These are phyloP conservation scores for Candida maris DNA, from an alignment of 805 yeast genomes.

Conservation along the genomic window DNA sequence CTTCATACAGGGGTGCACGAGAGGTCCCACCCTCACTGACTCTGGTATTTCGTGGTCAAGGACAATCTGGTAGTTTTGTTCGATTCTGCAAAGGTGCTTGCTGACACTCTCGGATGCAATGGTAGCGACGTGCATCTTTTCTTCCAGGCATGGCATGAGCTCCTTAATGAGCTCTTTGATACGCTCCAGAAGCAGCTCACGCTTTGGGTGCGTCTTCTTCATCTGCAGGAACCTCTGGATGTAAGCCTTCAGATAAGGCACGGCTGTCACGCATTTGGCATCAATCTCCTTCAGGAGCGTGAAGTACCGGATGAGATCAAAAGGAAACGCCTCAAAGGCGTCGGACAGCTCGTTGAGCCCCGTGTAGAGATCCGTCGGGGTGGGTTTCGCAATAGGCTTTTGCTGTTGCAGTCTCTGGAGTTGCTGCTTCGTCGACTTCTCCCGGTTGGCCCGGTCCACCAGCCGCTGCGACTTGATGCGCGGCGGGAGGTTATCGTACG, in stretches of 20 bases:
- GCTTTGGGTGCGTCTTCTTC: conserved; percentile 35
- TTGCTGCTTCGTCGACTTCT: conserved; percentile 10
- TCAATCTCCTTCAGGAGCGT: conserved; percentile 90
- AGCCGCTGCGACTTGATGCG: conserved; percentile 28
- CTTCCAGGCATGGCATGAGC: conserved; percentile 88
- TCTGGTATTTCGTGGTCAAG: conserved; percentile 80
- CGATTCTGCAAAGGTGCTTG: conserved; percentile 67
- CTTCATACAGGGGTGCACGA: conserved; percentile 88
- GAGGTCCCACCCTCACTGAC: conserved; percentile 68
- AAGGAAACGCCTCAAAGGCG: conserved; percentile 85
- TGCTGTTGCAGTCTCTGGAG: conserved; percentile 9
- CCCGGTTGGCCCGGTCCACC: conserved; percentile 21
- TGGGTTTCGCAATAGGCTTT: conserved; percentile 22
- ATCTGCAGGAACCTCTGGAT: conserved; percentile 47
- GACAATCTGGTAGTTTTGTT: conserved; percentile 75
- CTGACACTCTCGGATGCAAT: conserved; percentile 77
- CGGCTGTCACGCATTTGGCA: conserved; percentile 79
- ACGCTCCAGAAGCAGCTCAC: conserved; percentile 34
- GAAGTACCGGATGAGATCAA: conserved; percentile 76
- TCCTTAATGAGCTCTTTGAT: conserved; percentile 53
- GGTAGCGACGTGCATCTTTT: conserved; percentile 95
- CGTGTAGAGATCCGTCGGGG: conserved; percentile 51
- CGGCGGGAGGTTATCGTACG: conserved; percentile 23
- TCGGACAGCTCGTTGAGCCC: conserved; percentile 91
- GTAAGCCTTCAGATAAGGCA: conserved; percentile 60